Conservation (phyloP, 352 stramenopile genomes). For the Pythium phragmitis region DNA sequence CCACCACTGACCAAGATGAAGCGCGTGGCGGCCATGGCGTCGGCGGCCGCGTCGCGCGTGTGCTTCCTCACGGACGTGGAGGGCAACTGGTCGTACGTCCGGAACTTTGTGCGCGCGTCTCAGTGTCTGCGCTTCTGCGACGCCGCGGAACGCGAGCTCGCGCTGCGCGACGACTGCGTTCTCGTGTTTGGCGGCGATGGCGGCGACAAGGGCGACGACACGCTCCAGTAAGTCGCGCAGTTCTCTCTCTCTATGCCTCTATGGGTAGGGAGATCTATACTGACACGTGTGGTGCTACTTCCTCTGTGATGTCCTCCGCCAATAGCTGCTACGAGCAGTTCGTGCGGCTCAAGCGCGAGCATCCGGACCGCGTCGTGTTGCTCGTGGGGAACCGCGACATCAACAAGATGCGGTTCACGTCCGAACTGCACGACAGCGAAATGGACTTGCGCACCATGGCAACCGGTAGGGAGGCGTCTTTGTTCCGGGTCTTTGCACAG, state of each 20-base stretch:
- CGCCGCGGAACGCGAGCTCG: slow-evolving; percentile 39
- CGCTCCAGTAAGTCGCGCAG: slow-evolving; percentile 48
- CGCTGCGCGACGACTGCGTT: slow-evolving; percentile 65
- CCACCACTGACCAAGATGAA: slow-evolving; percentile 17
- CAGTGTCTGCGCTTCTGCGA: slow-evolving; percentile 51
- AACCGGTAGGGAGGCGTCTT: slow-evolving; percentile 30
- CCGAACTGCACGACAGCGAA: slow-evolving; percentile 77
- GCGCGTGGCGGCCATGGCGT: slow-evolving; percentile 8
- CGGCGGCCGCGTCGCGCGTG: slow-evolving; percentile 35
- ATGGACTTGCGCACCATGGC: slow-evolving; percentile 65
- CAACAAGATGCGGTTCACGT: slow-evolving; percentile 92
- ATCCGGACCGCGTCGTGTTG: slow-evolving; percentile 88
- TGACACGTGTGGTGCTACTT: not conserved
- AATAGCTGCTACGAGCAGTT: slow-evolving; percentile 76
- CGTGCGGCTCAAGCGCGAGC: slow-evolving; percentile 80
- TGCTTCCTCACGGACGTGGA: slow-evolving; percentile 80
- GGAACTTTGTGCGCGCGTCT: slow-evolving; percentile 59
- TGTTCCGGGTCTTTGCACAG: no score
- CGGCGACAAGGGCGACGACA: slow-evolving; percentile 90
- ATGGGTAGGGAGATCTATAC: no score
- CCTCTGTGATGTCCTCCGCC: not conserved
- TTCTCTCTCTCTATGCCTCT: not conserved
- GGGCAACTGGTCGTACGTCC: slow-evolving; percentile 80
- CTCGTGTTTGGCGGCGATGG: slow-evolving; percentile 91
- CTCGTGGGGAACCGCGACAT: slow-evolving; percentile 93